phyloP scores from a whole-genome alignment of 192 early-diverging fungal genomes.

The Coemansia sp. region DNA sequence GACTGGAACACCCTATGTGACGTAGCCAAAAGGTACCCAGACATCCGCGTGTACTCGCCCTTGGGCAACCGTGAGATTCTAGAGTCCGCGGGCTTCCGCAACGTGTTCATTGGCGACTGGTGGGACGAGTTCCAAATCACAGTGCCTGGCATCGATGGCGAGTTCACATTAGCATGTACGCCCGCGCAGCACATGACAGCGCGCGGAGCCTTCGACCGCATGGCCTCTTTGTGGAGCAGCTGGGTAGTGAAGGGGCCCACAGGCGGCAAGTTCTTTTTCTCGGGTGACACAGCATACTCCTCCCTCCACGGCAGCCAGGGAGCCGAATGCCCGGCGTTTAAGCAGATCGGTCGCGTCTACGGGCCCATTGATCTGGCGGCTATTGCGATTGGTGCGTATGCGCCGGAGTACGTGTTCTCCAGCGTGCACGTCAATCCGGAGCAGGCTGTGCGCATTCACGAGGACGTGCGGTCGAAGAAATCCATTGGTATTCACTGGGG shows the following conservation, averaged over 20 bases:
- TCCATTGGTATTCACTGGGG: slow-evolving; percentile 87
- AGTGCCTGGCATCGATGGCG: slow-evolving; percentile 15
- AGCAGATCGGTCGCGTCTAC: slow-evolving; percentile 74
- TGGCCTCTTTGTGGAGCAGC: slow-evolving; percentile 77
- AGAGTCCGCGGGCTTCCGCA: slow-evolving; percentile 51
- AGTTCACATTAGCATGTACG: slow-evolving; percentile 61
- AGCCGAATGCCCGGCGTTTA: slow-evolving; percentile 79
- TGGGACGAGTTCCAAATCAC: slow-evolving; percentile 58
- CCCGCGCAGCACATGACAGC: slow-evolving; percentile 62
- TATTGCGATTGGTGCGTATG: slow-evolving; percentile 87
- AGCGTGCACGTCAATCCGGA: slow-evolving; percentile 77
- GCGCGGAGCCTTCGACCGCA: slow-evolving; percentile 63
- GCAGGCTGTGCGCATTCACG: slow-evolving; percentile 78
- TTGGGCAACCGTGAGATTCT: slow-evolving; percentile 76
- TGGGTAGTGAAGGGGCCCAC: slow-evolving; percentile 60
- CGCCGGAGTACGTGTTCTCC: slow-evolving; percentile 66
- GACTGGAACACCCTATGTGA: slow-evolving; percentile 66
- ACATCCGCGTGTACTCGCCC: slow-evolving; percentile 68
- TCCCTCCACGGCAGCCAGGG: slow-evolving; percentile 55
- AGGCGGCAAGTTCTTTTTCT: slow-evolving; percentile 40
- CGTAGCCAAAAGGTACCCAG: slow-evolving; percentile 52
- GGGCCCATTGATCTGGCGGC: slow-evolving; percentile 73
- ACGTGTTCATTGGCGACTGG: slow-evolving; percentile 75
- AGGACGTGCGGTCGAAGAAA: slow-evolving; percentile 65
- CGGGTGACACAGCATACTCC: slow-evolving; percentile 80